Conservation (phyloP, 495 filamentous ascomycete species). For the Aspergillus funiculosus region DNA sequence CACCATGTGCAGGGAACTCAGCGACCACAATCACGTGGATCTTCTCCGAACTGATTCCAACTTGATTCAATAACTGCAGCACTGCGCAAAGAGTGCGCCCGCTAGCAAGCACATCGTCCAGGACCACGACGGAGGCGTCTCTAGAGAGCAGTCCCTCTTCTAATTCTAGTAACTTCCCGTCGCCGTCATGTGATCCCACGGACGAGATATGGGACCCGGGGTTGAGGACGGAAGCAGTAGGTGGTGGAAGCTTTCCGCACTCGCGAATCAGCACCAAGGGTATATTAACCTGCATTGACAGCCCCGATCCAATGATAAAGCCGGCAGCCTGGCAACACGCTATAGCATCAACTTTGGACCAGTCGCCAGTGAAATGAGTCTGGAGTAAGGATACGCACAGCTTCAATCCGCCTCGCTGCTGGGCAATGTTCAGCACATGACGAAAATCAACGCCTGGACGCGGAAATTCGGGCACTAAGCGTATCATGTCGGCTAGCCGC, state of each 20-base stretch:
- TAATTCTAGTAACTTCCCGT: conserved; percentile 49
- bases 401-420: conserved; percentile 47
- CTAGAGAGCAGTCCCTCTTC: conserved; percentile 38
- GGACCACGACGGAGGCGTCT: conserved; percentile 48
- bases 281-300: conserved; percentile 41
- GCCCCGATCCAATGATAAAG: conserved; percentile 51
- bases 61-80: conserved; percentile 45
- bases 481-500: conserved; percentile 49
- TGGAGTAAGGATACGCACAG: conserved; percentile 52
- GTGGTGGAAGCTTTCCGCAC: conserved; percentile 55
- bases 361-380: conserved; percentile 44
- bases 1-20: conserved; percentile 57
- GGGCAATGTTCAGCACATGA: conserved; percentile 54
- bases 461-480: conserved; percentile 46
- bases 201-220: conserved; percentile 54
- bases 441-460: conserved; percentile 48
- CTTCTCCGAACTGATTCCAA: conserved; percentile 38
- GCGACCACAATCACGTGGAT: conserved; percentile 53
- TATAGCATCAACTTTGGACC: conserved; percentile 43
- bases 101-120: conserved; percentile 61
- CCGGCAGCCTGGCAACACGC: conserved; percentile 55
- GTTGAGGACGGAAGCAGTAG: conserved; percentile 48
- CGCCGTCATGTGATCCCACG: conserved; percentile 24
- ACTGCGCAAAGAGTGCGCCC: conserved; percentile 56
- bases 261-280: conserved; percentile 53